Evolutionary conservation across 352 stramenopile species (phyloP), one percentile per base, ranked within the genome.

Genomic region (Thraustotheca clavata): DNA sequence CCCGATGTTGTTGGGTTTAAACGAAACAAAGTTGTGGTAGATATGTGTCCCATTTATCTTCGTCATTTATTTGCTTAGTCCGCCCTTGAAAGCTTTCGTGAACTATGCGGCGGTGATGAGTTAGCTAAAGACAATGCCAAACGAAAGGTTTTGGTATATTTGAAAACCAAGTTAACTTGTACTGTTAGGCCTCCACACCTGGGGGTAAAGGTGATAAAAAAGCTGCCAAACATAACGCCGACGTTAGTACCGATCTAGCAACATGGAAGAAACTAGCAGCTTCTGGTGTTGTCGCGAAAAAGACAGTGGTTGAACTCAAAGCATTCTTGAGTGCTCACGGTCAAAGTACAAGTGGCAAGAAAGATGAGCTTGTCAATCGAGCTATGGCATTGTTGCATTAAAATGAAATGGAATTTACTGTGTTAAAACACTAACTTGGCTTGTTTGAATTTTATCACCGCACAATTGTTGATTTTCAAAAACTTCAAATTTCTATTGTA

Each of bases 1-100:
- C 84, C 84, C 0, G 84, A 93, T 67, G 62, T 73, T 16, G 80
- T 87, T 31, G 84, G 82, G 1, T 93, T 91, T 72, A 43, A 48
- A 0, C 76, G 86, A 36, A 70, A 70, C 11, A 80, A 91, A 52
- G 82, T 91, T 18, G 83, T 82, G 73, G 80, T 87, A 12, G 3
- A 35, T 39, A 31, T 34, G 32, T 34, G 18, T 16, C 12, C 18
- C 2, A 40, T 14, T 9, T 27, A 6, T 65, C 0, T 38, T 27
- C 20, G 26, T 12, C 43, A 14, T 2, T 2, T 35, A 9, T 35
- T 35, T 14, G 9, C 11, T 1, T 59, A 89, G 77, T 55, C 72
- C 52, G 77, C 73, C 22, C 81, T 89, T 40, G 59, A 55, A 6
- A 63, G 38, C 9, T 87, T 87, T 38, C 54, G 68, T 49, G 69